Conservation (phyloP, 2,329 filamentous ascomycete genomes). For the Gaeumannomyces sp. region DNA sequence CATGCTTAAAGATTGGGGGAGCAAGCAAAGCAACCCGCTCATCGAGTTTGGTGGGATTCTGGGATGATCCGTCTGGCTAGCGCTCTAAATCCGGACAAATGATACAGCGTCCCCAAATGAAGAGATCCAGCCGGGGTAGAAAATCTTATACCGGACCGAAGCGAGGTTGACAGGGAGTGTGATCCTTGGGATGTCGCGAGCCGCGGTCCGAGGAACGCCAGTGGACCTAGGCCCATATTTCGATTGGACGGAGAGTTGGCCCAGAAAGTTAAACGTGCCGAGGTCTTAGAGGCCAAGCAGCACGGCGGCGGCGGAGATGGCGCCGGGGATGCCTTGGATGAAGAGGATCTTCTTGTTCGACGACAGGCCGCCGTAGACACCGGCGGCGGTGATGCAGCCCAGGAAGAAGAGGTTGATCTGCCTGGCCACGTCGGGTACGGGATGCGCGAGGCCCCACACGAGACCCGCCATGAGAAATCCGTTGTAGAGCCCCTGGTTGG, state of each 20-base stretch:
- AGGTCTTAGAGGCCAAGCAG: slow-evolving; percentile 13
- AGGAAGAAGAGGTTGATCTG: slow-evolving; percentile 44
- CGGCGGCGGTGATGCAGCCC: slow-evolving; percentile 37
- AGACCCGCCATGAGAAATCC: slow-evolving; percentile 45
- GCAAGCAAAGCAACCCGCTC: neutral
- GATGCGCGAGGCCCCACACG: slow-evolving; percentile 40
- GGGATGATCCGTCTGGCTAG: neutral
- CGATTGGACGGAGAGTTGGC: neutral
- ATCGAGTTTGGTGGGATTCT: neutral
- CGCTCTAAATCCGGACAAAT: neutral
- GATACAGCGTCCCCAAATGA: neutral
- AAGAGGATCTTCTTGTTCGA: slow-evolving; percentile 34
- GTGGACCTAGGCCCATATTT: neutral
- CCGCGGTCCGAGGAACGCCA: neutral
- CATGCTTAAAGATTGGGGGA: neutral
- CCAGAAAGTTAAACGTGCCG: neutral
- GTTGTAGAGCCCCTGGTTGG: slow-evolving; percentile 48
- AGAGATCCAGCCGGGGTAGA: neutral
- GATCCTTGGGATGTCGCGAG: neutral
- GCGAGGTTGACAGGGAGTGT: neutral
- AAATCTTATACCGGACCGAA: neutral
- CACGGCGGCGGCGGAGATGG: slow-evolving; percentile 24
- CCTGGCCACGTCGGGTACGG: slow-evolving; percentile 31
- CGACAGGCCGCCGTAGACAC: slow-evolving; percentile 37
- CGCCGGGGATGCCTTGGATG: slow-evolving; percentile 35